Evolutionary conservation across 2,329 filamentous ascomycete species (phyloP), one percentile per base, ranked within the genome.

Genomic region (Cyanodermella asteris): DNA sequence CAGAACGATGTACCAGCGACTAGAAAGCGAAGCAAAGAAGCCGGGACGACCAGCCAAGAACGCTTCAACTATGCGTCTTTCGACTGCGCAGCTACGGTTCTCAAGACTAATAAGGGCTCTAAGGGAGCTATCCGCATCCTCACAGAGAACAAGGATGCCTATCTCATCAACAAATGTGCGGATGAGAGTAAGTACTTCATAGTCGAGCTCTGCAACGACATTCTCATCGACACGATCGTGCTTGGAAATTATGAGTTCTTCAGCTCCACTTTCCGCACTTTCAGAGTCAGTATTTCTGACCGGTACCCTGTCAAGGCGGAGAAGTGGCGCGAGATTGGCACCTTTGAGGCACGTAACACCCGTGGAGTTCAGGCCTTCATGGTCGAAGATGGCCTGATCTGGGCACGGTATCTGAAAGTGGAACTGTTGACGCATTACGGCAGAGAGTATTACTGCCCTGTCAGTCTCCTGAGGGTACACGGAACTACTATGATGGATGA

Each of bases 221-320:
- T 72, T 22, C 61, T 91, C 22, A 75, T 97, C 30, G 87, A 97
- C 44, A 97, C 87, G 0, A 61, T 97, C 20, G 87, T 94, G n/a
- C 60, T 97, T 27, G 87, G 84, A 32, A 97, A 97, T 45, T 97
- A 90, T 39, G 87, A 97, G 47, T 97, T 97, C 55, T 97, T 97
- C 56, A 91, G 81, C 28, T 93, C 81, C 43, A 93, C 91, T 63
- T 76, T 94, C 38, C 73, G 81, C 26, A 75, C 72, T 23, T 93
- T 97, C 46, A 65, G 76, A 25, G 69, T 94, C 36, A 90, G 78
- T 43, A 84, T 93, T 23, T 90, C 82, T 29, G 87, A 94, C 50
- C 70, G 80, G 28, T 94, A 93, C 47, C 87, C 87, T 1, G 76
- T 87, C 27, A 94, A 93, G 47, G 49, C 66, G 28, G 82, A 91